phyloP scores from a whole-genome alignment of 768 basidiomycete species.

The Lentinula edodes region DNA sequence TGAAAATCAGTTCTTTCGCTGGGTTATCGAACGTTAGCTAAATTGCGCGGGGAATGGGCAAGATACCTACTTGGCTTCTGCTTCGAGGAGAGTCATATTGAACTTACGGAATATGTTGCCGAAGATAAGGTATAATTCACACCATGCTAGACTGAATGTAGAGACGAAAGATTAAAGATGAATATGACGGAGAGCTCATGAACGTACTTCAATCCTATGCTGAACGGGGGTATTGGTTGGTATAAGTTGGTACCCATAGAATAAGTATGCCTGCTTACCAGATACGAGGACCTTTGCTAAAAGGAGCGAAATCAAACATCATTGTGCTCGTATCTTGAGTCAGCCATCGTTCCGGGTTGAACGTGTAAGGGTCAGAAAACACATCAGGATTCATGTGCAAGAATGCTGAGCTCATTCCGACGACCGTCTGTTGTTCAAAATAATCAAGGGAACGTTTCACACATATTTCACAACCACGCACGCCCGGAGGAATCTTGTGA shows the following conservation, averaged over 20 bases:
- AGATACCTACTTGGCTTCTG: not conserved
- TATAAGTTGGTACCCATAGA: not conserved
- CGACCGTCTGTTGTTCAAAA: constrained; percentile 28
- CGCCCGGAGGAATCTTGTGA: constrained; percentile 30
- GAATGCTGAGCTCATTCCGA: constrained; percentile 34
- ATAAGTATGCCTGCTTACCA: constrained; percentile 22
- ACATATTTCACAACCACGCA: constrained; percentile 12
- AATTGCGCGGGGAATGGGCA: not conserved
- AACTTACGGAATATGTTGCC: constrained; percentile 17
- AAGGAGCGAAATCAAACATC: constrained; percentile 34
- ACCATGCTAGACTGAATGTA: constrained; percentile 14
- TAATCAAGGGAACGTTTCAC: not conserved
- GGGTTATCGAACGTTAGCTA: not conserved
- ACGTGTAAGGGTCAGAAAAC: constrained; percentile 33
- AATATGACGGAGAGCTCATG: not conserved
- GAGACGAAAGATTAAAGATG: not conserved
- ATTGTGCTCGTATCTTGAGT: constrained; percentile 27
- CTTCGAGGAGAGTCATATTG: constrained; percentile 8
- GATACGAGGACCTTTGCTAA: constrained; percentile 40
- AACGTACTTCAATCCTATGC: not conserved
- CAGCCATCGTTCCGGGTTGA: constrained; percentile 41
- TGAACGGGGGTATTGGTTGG: not conserved
- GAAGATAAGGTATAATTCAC: constrained; percentile 15
- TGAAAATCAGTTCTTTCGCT: not conserved
- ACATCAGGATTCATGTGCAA: constrained; percentile 33